Evolutionary conservation across 1,139 yeast genomes (phyloP), one percentile per base, ranked within the genome.

Genomic region (Taiozyma sp.): DNA sequence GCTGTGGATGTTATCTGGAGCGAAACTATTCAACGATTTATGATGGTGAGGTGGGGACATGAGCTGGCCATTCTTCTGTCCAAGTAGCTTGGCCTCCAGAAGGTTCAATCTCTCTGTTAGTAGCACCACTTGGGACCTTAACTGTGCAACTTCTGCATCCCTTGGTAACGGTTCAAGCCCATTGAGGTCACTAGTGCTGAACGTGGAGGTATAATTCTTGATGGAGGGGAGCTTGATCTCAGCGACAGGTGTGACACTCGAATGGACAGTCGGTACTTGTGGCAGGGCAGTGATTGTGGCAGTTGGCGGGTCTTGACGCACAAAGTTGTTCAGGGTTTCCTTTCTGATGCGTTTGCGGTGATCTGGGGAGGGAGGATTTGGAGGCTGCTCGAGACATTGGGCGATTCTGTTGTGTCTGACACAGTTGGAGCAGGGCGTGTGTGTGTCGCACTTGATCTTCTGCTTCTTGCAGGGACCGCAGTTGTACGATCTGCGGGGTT

Each of bases 391-490:
- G 16, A 59, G 47, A 39, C 63, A 60, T 47, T 58, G 57, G 11
- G 56, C 59, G 3, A 53, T 66, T 46, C 82, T 63, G 52, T 71
- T 72, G 56, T 76, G 75, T 48, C 72, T 69, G 26, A 64, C 59
- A 60, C 84, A 79, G 26, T 78, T 70, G 2, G 75, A 65, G 60
- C 84, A 79, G 0, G 83, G 83, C 10, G 67, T 64, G 45, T 68
- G 63, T 49, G 77, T 70, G 55, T 79, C 81, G 64, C 84, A 79
- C 56, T 77, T 77, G 56, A 78, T 75, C 61, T 79, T 79, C 47
- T 76, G 72, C 30, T 68, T 62, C 58, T 77, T 77, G 58, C 84
- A 79, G 4, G 81, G 81, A 0, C 83, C 83, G 62, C 84, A 79
- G 51, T 77, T 75, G 59, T 79, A 79, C 32, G 80, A 75, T 50